Evolutionary conservation across 208 protist genomes (phyloP), one percentile per base, ranked within the genome.

Genomic region (Leishmania mexicana): DNA sequence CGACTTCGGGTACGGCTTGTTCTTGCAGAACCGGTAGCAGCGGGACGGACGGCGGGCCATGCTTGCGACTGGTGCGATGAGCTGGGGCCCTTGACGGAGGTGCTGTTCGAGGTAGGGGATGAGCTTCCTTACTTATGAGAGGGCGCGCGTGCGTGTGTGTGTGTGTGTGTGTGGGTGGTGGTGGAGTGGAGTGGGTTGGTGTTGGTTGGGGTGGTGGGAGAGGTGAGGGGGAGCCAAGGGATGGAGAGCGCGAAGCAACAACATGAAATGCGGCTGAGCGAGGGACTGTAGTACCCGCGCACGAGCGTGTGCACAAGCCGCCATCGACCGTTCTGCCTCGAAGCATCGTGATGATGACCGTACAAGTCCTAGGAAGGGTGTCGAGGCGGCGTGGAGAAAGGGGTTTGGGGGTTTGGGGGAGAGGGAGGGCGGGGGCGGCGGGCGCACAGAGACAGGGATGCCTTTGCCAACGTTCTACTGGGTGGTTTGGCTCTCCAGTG

Each of bases 1-100:
- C 28, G 91, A 96, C 91, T 96, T 96, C 58, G 88, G 87, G 86
- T 95, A 95, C 81, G 92, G 89, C 85, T 94, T 94, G 83, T 93
- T 92, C 87, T 95, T 96, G 86, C 86, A 90, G 85, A 92, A 95
- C 71, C 93, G 84, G 91, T 94, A 94, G 91, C 91, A 94, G 64
- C 85, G 84, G 77, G 90, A 90, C 58, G 92, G 92, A 88, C 92
- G 90, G 83, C 92, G 92, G 79, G 90, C 92, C 92, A 95, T 95
- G 57, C 24, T 77, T 75, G 68, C 76, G 65, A 78, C n/a, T 58
- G 74, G 15, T 1, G 38, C 31, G 31, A n/a, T 40, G 40, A 24
- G n/a, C 11, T 19, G 65, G 35, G 4, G 19, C 13, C 65, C 35
- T 19, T 31, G 35, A 4, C 65, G 35, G 24, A 40, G 67, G 31